Evolutionary conservation across 1,284 basidiomycete genomes (phyloP).

Genomic region (Ustilago sp.): DNA sequence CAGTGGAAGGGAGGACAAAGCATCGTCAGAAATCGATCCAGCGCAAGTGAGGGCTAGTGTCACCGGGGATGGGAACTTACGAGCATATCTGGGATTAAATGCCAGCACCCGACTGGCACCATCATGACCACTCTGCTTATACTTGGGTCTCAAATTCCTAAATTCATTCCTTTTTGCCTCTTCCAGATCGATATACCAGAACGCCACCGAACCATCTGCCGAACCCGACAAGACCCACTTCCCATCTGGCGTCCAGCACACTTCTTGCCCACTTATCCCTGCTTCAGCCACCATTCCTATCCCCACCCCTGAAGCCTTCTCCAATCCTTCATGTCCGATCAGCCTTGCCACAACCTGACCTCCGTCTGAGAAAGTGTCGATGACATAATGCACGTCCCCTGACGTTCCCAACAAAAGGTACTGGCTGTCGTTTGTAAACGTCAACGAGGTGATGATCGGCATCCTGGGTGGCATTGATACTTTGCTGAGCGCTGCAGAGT

Average conservation of each 20-base stretch:
- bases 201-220: slow-evolving; percentile 31
- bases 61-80: slow-evolving; percentile 40
- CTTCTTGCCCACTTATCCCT: slow-evolving; percentile 65
- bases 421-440: slow-evolving; percentile 86
- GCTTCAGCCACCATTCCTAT: slow-evolving; percentile 62
- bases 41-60: too few relatives aligned
- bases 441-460: slow-evolving; percentile 88
- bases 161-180: slow-evolving; percentile 34
- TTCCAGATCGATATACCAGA: slow-evolving; percentile 58
- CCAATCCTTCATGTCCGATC: slow-evolving; percentile 60
- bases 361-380: slow-evolving; percentile 49
- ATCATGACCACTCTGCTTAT: slow-evolving; percentile 55
- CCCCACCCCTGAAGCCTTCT: slow-evolving; percentile 39
- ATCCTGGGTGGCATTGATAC: slow-evolving; percentile 75
- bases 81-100: slow-evolving; percentile 63
- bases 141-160: slow-evolving; percentile 23
- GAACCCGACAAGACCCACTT: slow-evolving; percentile 59
- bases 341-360: slow-evolving; percentile 51
- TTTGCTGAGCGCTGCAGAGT: slow-evolving; percentile 56
- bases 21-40: too few relatives aligned
- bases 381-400: slow-evolving; percentile 88
- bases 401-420: slow-evolving; percentile 92
- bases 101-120: slow-evolving; percentile 53
- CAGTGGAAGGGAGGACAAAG: neutral
- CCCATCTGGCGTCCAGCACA: slow-evolving; percentile 65